Percentiles rank a stretch among this genome's conserved stretches.
These are phyloP conservation scores for Sugiyamaella grinbergsii DNA, from an alignment of 1,139 yeast species.

Conservation along the genomic window DNA sequence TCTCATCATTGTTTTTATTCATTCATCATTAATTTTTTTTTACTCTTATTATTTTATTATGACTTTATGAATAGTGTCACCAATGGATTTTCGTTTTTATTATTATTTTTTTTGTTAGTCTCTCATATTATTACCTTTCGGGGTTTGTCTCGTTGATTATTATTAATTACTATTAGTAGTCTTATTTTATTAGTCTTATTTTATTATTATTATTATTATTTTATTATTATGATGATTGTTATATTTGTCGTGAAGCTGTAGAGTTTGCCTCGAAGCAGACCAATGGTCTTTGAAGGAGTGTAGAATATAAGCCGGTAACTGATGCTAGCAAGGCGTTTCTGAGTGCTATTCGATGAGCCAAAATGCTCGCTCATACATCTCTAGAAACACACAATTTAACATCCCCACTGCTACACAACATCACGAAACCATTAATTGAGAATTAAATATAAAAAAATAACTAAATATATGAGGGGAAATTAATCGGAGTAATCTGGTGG, in stretches of 20 bases:
- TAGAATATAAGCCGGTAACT: too few relatives aligned
- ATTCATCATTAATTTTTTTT: slow-evolving; percentile 12
- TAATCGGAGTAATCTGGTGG: slow-evolving; percentile 8
- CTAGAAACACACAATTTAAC: neutral
- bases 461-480: slow-evolving; percentile 9
- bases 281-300: too few relatives aligned
- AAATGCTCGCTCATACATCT: too few relatives aligned
- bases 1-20: slow-evolving; percentile 14
- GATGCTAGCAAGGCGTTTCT: too few relatives aligned
- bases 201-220: slow-evolving; percentile 10
- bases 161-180: slow-evolving; percentile 11
- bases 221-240: neutral
- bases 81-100: slow-evolving; percentile 9
- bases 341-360: too few relatives aligned
- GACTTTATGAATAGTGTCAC: slow-evolving; percentile 13
- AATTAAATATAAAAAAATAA: neutral
- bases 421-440: slow-evolving; percentile 10
- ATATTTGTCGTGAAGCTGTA: neutral
- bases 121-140: slow-evolving; percentile 2
- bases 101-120: slow-evolving; percentile 8
- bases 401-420: neutral
- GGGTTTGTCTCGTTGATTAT: slow-evolving; percentile 3
- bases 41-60: slow-evolving; percentile 10
- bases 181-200: slow-evolving; percentile 7
- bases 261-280: neutral